Conservation (phyloP, 2,329 filamentous ascomycete species). For the Pseudocercospora cruenta region DNA sequence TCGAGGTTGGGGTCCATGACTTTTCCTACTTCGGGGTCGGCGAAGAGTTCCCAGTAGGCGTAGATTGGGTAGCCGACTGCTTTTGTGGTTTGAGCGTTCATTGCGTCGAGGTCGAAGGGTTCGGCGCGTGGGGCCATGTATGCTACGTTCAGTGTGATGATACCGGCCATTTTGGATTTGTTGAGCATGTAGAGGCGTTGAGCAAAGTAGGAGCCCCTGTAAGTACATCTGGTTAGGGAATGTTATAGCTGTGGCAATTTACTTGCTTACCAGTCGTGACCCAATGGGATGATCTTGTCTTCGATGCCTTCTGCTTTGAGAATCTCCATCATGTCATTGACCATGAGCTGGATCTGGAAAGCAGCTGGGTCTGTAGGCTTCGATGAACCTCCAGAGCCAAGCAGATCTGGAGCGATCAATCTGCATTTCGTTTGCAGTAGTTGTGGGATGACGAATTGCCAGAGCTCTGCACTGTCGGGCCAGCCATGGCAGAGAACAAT, state of each 20-base stretch:
- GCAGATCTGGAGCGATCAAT: constrained; percentile 44
- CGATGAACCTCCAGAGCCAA: constrained; percentile 45
- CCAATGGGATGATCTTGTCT: constrained; percentile 28
- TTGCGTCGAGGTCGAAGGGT: constrained; percentile 44
- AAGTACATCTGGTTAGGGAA: not conserved
- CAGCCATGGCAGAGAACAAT: constrained; percentile 54
- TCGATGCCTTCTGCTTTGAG: constrained; percentile 42
- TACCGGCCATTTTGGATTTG: constrained; percentile 44
- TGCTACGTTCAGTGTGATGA: constrained; percentile 49
- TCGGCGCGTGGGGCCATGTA: constrained; percentile 44
- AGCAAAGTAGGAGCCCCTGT: constrained; percentile 44
- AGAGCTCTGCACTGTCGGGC: constrained; percentile 53
- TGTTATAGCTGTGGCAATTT: not conserved
- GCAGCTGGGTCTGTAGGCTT: constrained; percentile 45
- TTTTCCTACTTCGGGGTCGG: constrained; percentile 39
- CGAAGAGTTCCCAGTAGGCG: constrained; percentile 48
- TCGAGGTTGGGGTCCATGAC: constrained; percentile 39
- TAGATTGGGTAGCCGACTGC: constrained; percentile 43
- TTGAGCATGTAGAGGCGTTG: constrained; percentile 49
- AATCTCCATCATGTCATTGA: constrained; percentile 47
- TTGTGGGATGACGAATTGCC: constrained; percentile 47
- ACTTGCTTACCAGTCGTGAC: constrained; percentile 24
- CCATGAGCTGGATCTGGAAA: constrained; percentile 44
- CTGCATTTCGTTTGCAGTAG: constrained; percentile 47
- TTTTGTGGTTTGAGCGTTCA: constrained; percentile 40